Evolutionary conservation across 1,284 basidiomycete species (phyloP), one percentile per base, ranked within the genome.

Genomic region (Sphagnurus paluster): DNA sequence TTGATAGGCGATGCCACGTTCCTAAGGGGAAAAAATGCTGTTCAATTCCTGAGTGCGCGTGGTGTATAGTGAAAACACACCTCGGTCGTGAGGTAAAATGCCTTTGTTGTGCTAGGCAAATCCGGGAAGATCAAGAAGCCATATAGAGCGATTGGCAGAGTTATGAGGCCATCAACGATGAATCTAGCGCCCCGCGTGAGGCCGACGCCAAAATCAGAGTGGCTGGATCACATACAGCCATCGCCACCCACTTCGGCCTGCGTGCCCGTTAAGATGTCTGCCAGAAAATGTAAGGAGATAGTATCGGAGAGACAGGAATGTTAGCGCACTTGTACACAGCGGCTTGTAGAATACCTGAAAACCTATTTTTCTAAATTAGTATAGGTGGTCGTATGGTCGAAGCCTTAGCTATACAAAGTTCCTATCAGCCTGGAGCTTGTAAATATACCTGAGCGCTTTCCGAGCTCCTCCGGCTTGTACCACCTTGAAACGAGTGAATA

Each of bases 51-150:
- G 21, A n/a, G 35, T 20, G 26, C 17, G 13, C 28, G 25, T 39
- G 38, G 26, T 7, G n/a, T 17, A 10, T 38, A 30, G 7, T 21
- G 29, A 39, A 6, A 30, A 55, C 68, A 44, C 35, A 83, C 86
- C 63, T 82, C 74, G 50, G 77, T 60, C 8, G 72, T 76, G 9
- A 88, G 70, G 62, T 86, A 88, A 53, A 81, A 84, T 0, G 79
- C 82, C 24, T 69, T 77, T 0, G 84, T 87, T 3, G 78, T 82
- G 3, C 74, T 68, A 0, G 86, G 87, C 8, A 83, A 74, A 56
- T 88, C 82, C 8, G 87, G 88, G 56, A 90, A 89, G 17, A 86
- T 69, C 19, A 84, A 55, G 55, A 85, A 87, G 0, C 87, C 87
- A 56, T 89, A 87, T 3, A 87, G 55, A 0, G 87, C 83, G 46